Conservation (phyloP, 495 filamentous ascomycete species). For the Recurvomyces mirabilis region DNA sequence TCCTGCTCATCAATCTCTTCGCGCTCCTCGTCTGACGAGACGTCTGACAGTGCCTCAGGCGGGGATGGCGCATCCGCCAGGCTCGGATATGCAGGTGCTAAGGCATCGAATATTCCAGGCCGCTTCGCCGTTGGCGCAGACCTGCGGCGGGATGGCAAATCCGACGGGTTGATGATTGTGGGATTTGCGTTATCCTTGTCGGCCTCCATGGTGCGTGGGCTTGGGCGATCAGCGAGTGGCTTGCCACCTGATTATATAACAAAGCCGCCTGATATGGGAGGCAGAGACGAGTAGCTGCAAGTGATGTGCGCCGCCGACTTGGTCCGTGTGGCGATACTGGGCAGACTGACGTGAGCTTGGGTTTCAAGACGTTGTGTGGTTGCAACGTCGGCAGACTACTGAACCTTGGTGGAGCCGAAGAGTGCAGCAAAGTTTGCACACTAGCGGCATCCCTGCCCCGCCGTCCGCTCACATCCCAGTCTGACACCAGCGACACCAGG, state of each 20-base stretch:
- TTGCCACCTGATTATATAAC: not conserved
- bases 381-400: no score
- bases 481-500: no score
- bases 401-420: no score
- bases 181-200: constrained; percentile 86
- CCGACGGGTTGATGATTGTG: constrained; percentile 77
- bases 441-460: no score
- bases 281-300: not conserved
- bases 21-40: constrained; percentile 50
- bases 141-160: constrained; percentile 72
- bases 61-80: constrained; percentile 43
- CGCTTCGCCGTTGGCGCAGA: constrained; percentile 32
- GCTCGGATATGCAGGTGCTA: constrained; percentile 38
- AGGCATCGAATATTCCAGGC: constrained; percentile 36
- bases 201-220: constrained; percentile 26
- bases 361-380: no score
- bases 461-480: no score
- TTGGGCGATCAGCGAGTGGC: no score
- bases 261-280: not conserved
- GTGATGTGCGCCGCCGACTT: no score
- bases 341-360: no score
- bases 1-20: constrained; percentile 94
- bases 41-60: constrained; percentile 23
- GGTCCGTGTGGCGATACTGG: no score
- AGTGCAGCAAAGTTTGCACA: no score